Evolutionary conservation across 139 green algal species (phyloP).

Genomic region (Nannochloris sp.): DNA sequence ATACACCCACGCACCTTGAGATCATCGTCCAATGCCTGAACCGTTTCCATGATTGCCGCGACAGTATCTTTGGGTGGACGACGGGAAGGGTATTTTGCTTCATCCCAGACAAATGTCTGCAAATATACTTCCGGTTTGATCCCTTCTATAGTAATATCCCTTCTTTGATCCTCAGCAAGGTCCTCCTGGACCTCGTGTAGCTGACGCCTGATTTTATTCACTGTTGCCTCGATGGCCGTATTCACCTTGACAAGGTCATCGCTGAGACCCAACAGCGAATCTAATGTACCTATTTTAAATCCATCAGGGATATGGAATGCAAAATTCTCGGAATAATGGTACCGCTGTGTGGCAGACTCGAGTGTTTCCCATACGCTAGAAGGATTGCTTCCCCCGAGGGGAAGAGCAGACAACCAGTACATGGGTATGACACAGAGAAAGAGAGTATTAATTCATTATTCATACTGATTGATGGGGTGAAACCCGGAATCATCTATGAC

Average conservation of each 20-base stretch:
- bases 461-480: background rate
- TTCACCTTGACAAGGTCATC: slow-evolving; percentile 89
- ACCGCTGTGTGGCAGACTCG: slow-evolving; percentile 57
- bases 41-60: slow-evolving; percentile 73
- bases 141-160: slow-evolving; percentile 59
- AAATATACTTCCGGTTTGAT: slow-evolving; percentile 60
- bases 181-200: slow-evolving; percentile 41
- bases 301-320: slow-evolving; percentile 72
- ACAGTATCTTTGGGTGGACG: slow-evolving; percentile 83
- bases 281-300: slow-evolving; percentile 85
- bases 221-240: slow-evolving; percentile 62
- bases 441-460: background rate
- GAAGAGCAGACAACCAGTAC: slow-evolving; percentile 73
- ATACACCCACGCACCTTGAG: slow-evolving; percentile 66
- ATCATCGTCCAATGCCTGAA: slow-evolving; percentile 89
- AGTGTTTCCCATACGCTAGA: slow-evolving; percentile 63
- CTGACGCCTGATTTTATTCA: slow-evolving; percentile 78
- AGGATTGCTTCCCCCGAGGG: slow-evolving; percentile 32
- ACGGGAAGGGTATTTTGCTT: slow-evolving; percentile 89
- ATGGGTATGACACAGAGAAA: slow-evolving; percentile 10
- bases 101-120: slow-evolving; percentile 85
- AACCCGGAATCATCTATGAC: background rate
- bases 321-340: slow-evolving; percentile 45
- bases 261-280: slow-evolving; percentile 82
- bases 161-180: slow-evolving; percentile 21